Evolutionary conservation across 75 land plant genomes (phyloP).

Genomic region (Pinus albicaulis): DNA sequence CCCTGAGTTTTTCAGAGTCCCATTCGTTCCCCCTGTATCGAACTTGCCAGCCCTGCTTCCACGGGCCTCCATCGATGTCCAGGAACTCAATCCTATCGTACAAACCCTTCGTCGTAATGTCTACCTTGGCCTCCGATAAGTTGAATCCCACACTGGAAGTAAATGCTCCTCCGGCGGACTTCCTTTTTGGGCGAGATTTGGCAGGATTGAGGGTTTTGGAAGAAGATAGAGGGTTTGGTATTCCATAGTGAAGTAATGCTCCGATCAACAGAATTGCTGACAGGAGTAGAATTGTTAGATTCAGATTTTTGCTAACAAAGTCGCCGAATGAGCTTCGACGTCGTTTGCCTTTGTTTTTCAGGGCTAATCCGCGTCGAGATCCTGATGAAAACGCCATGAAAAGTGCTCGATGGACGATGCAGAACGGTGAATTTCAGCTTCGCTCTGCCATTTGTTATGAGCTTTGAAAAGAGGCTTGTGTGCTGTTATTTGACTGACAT

Average conservation of each 20-base stretch:
- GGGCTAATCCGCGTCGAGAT: background rate
- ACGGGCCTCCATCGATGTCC: constrained; percentile 89
- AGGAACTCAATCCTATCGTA: constrained; percentile 84
- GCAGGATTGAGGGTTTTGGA: background rate
- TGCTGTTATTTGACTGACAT: no score
- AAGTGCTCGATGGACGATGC: no score
- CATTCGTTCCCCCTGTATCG: constrained; percentile 75
- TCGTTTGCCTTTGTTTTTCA: background rate
- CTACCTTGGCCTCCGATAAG: constrained; percentile 45
- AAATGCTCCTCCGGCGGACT: background rate
- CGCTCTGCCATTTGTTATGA: no score
- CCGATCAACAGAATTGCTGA: constrained; percentile 11
- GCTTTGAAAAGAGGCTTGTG: no score
- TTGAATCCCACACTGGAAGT: constrained; percentile 3
- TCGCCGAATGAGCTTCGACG: background rate
- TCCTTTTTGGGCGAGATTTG: constrained; percentile 2
- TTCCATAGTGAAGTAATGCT: constrained; percentile 36
- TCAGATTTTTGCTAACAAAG: background rate
- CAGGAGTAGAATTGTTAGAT: background rate
- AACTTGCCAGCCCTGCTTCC: constrained; percentile 98
- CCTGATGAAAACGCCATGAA: constrained; percentile 7
- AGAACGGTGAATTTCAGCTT: no score
- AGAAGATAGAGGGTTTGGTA: constrained; percentile 34
- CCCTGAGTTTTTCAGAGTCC: constrained; percentile 83
- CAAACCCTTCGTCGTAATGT: constrained; percentile 78